Conservation (phyloP, 148 eudicot genomes). For the Spergularia bocconei region DNA sequence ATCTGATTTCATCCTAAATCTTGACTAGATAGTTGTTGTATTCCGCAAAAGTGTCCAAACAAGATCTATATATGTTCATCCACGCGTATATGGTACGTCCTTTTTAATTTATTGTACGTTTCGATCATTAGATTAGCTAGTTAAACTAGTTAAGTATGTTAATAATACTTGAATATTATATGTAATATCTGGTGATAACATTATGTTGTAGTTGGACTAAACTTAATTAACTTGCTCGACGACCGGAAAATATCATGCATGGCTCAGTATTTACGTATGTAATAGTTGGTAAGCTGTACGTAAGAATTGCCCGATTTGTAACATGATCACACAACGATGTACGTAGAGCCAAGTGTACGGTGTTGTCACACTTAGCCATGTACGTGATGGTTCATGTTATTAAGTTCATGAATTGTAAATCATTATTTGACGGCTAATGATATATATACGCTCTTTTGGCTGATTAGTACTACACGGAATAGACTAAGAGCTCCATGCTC, state of each 20-base stretch:
- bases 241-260: not conserved
- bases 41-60: not conserved
- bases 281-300: conserved; percentile 23
- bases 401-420: not conserved
- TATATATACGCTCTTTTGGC: not conserved
- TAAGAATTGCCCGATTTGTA: not conserved
- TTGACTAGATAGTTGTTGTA: not conserved
- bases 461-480: not conserved
- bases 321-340: not conserved
- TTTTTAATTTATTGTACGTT: too few species aligned
- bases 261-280: not conserved
- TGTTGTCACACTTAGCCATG: not conserved
- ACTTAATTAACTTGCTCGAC: not conserved
- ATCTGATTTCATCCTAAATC: not conserved
- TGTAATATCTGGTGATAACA: too few species aligned
- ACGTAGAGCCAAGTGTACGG: not conserved
- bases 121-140: too few species aligned
- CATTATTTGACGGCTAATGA: not conserved
- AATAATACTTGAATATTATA: too few species aligned
- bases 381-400: conserved; percentile 17
- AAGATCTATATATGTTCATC: too few species aligned
- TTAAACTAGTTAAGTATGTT: too few species aligned
- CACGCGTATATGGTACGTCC: too few species aligned
- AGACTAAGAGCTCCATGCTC: not conserved
- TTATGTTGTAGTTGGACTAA: not conserved